Percentiles rank a stretch among this genome's conserved stretches.
Evolutionary conservation across 768 basidiomycete genomes (phyloP).

Genomic region (Auriscalpium vulgare): DNA sequence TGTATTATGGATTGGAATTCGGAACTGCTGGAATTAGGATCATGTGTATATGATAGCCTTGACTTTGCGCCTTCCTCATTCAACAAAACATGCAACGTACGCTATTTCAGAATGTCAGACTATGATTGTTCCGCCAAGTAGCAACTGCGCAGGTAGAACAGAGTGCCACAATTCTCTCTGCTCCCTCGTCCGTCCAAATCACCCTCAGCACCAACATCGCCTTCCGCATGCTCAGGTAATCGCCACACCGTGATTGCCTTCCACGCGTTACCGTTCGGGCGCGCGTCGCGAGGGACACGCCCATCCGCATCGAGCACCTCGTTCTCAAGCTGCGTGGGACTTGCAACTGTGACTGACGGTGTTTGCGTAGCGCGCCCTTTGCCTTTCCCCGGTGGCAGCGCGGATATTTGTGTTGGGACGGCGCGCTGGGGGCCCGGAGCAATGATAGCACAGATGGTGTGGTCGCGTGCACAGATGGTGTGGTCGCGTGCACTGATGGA

Average conservation of each 20-base stretch:
- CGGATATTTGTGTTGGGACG: slow-evolving; percentile 19
- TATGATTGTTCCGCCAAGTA: not conserved
- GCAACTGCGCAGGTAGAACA: not conserved
- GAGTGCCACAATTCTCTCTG: not conserved
- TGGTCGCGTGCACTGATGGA: slow-evolving; percentile 20
- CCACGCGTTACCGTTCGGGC: slow-evolving; percentile 49
- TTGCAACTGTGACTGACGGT: slow-evolving; percentile 28
- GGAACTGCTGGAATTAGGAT: too few species aligned
- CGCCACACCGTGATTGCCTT: slow-evolving; percentile 50
- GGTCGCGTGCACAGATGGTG: too few species aligned
- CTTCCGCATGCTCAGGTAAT: slow-evolving; percentile 29
- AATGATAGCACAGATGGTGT: slow-evolving; percentile 32
- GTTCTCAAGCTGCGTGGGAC: slow-evolving; percentile 43
- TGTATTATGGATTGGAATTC: too few species aligned
- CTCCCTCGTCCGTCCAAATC: not conserved
- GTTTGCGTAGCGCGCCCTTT: slow-evolving; percentile 17
- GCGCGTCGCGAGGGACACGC: slow-evolving; percentile 31
- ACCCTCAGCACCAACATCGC: not conserved
- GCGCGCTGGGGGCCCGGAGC: slow-evolving; percentile 28
- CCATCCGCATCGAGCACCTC: slow-evolving; percentile 45
- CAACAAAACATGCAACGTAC: too few species aligned
- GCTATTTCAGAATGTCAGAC: too few species aligned
- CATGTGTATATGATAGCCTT: too few species aligned
- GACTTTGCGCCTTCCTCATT: too few species aligned
- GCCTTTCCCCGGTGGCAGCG: slow-evolving; percentile 9